phyloP scores from a whole-genome alignment of 371 early-diverging fungal species.

The Mucor indicus region DNA sequence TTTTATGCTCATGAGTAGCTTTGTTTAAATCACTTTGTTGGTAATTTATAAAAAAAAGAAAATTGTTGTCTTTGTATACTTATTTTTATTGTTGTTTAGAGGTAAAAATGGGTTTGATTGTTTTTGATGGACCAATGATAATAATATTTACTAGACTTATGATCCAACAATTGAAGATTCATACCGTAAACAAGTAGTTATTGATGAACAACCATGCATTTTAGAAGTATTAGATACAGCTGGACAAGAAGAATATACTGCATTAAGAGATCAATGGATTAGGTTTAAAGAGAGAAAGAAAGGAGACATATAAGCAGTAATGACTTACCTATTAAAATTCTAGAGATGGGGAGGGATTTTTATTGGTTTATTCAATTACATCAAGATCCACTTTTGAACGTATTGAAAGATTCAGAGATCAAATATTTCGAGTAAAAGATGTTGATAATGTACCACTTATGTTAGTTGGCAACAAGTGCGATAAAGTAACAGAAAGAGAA shows the following conservation, averaged over 20 bases:
- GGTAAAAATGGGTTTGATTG: background rate
- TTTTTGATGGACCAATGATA: background rate
- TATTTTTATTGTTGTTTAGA: background rate
- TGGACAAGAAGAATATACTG: conserved; percentile 87
- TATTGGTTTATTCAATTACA: conserved; percentile 86
- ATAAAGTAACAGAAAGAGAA: conserved; percentile 70
- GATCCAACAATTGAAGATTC: conserved; percentile 98
- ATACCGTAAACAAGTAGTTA: conserved; percentile 94
- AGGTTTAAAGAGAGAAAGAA: conserved; percentile 31
- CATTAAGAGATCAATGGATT: conserved; percentile 93
- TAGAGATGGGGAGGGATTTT: conserved; percentile 87
- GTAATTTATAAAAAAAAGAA: conserved; percentile 26
- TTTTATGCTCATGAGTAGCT: conserved; percentile 57
- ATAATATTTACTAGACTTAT: conserved; percentile 66
- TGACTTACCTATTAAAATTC: background rate
- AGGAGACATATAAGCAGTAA: background rate
- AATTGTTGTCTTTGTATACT: background rate
- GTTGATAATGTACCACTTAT: conserved; percentile 77
- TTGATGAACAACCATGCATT: conserved; percentile 91
- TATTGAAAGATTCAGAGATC: conserved; percentile 73
- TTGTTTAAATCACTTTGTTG: conserved; percentile 82
- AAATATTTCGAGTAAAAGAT: conserved; percentile 81
- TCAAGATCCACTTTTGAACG: conserved; percentile 79
- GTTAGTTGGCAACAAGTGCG: conserved; percentile 90
- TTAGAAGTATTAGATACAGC: conserved; percentile 95